Conservation (phyloP, 1,284 basidiomycete genomes). For the Leccinum angustisporum region DNA sequence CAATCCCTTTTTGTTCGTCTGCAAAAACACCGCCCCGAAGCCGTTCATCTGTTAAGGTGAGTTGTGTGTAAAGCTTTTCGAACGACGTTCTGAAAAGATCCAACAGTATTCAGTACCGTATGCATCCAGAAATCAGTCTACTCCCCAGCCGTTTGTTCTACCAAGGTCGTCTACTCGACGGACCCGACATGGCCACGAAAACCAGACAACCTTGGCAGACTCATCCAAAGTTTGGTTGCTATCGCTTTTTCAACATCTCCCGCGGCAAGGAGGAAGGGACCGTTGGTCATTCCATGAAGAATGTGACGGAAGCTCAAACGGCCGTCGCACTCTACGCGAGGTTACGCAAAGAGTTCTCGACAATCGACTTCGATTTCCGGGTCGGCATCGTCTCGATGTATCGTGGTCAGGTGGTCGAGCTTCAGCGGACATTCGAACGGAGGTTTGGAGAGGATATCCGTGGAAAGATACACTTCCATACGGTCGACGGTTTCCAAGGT, state of each 20-base stretch:
- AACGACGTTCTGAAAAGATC: slow-evolving; percentile 9
- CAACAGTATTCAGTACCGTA: slow-evolving; percentile 94
- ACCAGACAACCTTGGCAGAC: slow-evolving; percentile 88
- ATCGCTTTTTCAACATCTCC: slow-evolving; percentile 85
- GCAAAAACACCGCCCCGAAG: slow-evolving; percentile 74
- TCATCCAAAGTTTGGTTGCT: slow-evolving; percentile 79
- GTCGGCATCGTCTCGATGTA: slow-evolving; percentile 97
- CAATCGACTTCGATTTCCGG: slow-evolving; percentile 69
- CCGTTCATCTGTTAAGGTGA: slow-evolving; percentile 89
- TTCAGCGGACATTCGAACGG: slow-evolving; percentile 70
- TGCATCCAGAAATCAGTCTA: slow-evolving; percentile 95
- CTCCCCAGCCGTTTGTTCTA: slow-evolving; percentile 94
- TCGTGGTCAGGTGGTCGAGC: slow-evolving; percentile 83
- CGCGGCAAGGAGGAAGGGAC: slow-evolving; percentile 58
- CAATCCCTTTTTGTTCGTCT: slow-evolving; percentile 94
- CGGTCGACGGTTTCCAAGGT: slow-evolving; percentile 97
- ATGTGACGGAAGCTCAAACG: slow-evolving; percentile 73
- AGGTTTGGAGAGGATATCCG: slow-evolving; percentile 76
- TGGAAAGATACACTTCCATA: slow-evolving; percentile 88
- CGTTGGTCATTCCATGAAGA: slow-evolving; percentile 74
- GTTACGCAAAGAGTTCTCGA: slow-evolving; percentile 65
- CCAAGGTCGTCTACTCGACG: slow-evolving; percentile 77
- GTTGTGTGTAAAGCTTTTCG: slow-evolving; percentile 14
- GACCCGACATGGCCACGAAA: slow-evolving; percentile 84
- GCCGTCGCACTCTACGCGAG: slow-evolving; percentile 82